Conservation (phyloP, 345 rosid species). For the Brassica incana region DNA sequence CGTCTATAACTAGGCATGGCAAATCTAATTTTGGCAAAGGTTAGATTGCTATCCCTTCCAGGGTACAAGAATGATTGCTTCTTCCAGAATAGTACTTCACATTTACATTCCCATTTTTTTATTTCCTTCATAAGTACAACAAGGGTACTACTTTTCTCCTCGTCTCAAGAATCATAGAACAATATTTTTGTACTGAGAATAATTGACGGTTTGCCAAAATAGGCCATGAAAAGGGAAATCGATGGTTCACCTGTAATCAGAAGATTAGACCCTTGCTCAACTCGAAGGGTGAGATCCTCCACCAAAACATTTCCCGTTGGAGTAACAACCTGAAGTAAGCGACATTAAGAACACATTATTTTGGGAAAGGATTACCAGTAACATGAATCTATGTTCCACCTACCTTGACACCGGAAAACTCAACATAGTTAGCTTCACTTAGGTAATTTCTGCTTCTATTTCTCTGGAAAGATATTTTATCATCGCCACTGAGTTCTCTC, state of each 20-base stretch:
- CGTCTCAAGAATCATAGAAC: conserved; percentile 1
- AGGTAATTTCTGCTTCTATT: conserved; percentile 70
- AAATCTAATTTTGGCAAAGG: conserved; percentile 18
- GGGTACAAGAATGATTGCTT: conserved; percentile 1
- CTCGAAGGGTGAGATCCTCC: conserved; percentile 80
- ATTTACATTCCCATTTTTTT: conserved; percentile 3
- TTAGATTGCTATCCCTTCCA: conserved; percentile 7
- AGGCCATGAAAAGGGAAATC: neutral
- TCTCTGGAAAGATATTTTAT: conserved; percentile 62
- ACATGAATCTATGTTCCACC: conserved; percentile 22
- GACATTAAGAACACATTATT: conserved; percentile 26
- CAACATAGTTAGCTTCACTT: conserved; percentile 84
- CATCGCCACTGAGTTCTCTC: conserved; percentile 72
- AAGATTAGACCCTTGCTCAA: conserved; percentile 92
- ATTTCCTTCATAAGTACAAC: conserved; percentile 1
- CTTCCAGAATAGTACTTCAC: conserved; percentile 4
- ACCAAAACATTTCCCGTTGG: conserved; percentile 94
- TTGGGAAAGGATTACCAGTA: conserved; percentile 3
- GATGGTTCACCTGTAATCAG: conserved; percentile 85
- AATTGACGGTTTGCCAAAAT: neutral
- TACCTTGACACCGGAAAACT: conserved; percentile 97
- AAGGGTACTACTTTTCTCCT: conserved; percentile 13
- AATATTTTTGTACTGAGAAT: conserved; percentile 5
- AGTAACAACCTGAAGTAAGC: conserved; percentile 77
- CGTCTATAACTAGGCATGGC: conserved; percentile 13